phyloP scores from a whole-genome alignment of 2,329 filamentous ascomycete species.

The Colletotrichum liaoningense region DNA sequence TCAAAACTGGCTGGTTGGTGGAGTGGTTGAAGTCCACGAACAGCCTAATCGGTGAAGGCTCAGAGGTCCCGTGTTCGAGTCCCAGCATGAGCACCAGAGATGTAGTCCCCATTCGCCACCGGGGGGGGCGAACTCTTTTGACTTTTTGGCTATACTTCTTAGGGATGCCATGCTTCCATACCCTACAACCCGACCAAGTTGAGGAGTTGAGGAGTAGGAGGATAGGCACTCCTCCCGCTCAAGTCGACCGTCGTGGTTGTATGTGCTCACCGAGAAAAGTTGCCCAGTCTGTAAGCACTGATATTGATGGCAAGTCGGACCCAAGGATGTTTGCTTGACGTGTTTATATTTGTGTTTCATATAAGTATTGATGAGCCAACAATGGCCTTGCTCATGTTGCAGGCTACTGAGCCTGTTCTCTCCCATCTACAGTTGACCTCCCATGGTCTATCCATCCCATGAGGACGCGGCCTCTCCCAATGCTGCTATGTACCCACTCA shows the following conservation, averaged over 20 bases:
- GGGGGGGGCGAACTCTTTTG: too few species aligned
- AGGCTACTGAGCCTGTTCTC: constrained; percentile 12
- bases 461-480: neutral
- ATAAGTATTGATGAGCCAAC: constrained; percentile 14
- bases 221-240: neutral
- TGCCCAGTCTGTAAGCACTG: neutral
- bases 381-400: neutral
- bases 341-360: constrained; percentile 28
- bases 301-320: neutral
- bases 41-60: too few species aligned
- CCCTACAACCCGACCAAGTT: too few species aligned
- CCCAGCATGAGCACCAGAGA: too few species aligned
- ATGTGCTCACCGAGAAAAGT: neutral
- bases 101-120: too few species aligned
- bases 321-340: neutral
- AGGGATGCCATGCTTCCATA: neutral
- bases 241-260: neutral
- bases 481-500: constrained; percentile 22
- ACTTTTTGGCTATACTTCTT: too few species aligned
- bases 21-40: too few species aligned
- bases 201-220: neutral
- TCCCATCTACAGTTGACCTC: constrained; percentile 19
- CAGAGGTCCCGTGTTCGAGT: too few species aligned
- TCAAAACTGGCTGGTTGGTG: too few species aligned
- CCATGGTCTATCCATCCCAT: constrained; percentile 5